A percentile compares a stretch with the other conserved stretches of the same genome.
These are phyloP conservation scores for Botrytis galanthina DNA, from an alignment of 2,329 filamentous ascomycete species.

Conservation along the genomic window DNA sequence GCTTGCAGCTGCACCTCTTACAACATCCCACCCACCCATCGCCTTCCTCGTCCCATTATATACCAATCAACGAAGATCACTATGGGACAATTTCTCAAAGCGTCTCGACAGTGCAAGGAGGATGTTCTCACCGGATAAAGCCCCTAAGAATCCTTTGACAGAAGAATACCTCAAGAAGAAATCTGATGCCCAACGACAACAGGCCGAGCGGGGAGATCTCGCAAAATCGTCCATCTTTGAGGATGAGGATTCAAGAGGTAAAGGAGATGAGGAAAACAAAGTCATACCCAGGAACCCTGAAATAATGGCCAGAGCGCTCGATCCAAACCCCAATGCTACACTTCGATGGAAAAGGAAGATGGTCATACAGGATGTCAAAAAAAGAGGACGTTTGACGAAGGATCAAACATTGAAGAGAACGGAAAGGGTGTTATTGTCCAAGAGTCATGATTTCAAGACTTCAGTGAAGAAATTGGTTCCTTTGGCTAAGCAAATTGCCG, in stretches of 20 bases:
- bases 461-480: slow-evolving; percentile 88
- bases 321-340: slow-evolving; percentile 72
- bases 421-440: slow-evolving; percentile 55
- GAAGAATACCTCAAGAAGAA: slow-evolving; percentile 52
- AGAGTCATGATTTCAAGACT: slow-evolving; percentile 75
- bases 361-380: slow-evolving; percentile 71
- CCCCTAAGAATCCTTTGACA: slow-evolving; percentile 54
- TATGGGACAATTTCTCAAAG: slow-evolving; percentile 18
- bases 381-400: slow-evolving; percentile 64
- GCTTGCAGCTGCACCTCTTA: slow-evolving; percentile 29
- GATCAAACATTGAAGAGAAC: slow-evolving; percentile 65
- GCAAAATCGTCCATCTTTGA: slow-evolving; percentile 53
- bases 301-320: slow-evolving; percentile 61
- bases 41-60: slow-evolving; percentile 31
- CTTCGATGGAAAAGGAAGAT: slow-evolving; percentile 79
- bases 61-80: slow-evolving; percentile 33
- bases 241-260: slow-evolving; percentile 39
- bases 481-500: slow-evolving; percentile 82
- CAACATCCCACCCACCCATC: slow-evolving; percentile 44
- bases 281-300: slow-evolving; percentile 44
- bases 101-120: slow-evolving; percentile 3
- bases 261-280: slow-evolving; percentile 24
- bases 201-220: slow-evolving; percentile 46
- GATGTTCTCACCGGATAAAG: slow-evolving; percentile 16
- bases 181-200: slow-evolving; percentile 19